phyloP scores from a whole-genome alignment of 2,329 filamentous ascomycete species.

The Xylariaceae sp. region DNA sequence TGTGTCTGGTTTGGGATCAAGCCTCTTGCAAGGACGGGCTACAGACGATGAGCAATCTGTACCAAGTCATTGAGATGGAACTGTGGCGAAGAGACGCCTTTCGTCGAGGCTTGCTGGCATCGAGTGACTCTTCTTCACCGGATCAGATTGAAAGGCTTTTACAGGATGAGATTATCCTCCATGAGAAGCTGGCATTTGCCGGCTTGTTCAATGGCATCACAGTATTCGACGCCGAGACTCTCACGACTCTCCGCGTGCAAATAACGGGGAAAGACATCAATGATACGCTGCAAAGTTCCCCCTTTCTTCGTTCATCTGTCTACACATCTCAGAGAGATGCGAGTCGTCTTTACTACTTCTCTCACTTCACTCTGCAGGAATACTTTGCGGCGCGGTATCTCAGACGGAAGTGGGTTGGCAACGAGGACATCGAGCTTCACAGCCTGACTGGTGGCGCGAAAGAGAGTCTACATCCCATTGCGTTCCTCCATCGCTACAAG shows the following conservation, averaged over 20 bases:
- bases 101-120: not conserved
- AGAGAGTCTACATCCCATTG: constrained; percentile 5
- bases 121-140: not conserved
- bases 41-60: not conserved
- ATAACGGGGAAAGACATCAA: not conserved
- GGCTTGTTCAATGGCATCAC: not conserved
- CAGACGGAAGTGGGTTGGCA: constrained; percentile 28
- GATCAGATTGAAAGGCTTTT: not conserved
- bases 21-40: not conserved
- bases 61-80: not conserved
- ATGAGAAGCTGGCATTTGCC: not conserved
- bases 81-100: not conserved
- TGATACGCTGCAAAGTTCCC: constrained; percentile 26
- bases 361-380: constrained; percentile 41
- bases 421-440: not conserved
- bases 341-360: constrained; percentile 34
- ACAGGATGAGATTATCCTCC: not conserved
- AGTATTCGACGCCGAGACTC: not conserved
- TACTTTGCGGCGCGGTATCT: constrained; percentile 40
- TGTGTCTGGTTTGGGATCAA: constrained; percentile 3
- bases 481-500: constrained; percentile 35
- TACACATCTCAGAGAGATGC: not conserved
- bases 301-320: constrained; percentile 34
- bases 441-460: not conserved
- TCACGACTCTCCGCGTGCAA: not conserved